These are phyloP conservation scores for Aspergillus leporis DNA, from an alignment of 495 filamentous ascomycete species.

Conservation along the genomic window DNA sequence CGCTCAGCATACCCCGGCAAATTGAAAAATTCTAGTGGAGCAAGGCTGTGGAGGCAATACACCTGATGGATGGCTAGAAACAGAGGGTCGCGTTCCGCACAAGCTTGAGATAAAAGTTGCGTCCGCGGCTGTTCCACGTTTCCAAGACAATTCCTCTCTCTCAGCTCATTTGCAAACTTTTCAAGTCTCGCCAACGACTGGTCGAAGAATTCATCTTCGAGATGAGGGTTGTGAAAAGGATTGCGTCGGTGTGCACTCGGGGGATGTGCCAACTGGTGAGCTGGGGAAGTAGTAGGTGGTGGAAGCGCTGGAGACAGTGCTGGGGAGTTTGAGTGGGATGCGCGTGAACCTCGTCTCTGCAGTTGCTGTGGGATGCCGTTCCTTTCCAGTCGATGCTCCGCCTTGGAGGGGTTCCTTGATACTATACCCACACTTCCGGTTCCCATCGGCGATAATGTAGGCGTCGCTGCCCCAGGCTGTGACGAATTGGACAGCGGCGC, in stretches of 20 bases:
- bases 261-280: not conserved
- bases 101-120: slow-evolving; percentile 58
- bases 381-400: not conserved
- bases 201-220: slow-evolving; percentile 20
- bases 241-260: not conserved
- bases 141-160: slow-evolving; percentile 16
- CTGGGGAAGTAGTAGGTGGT: not conserved
- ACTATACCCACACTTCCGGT: not conserved
- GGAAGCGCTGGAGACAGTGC: not conserved
- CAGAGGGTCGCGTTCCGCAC: slow-evolving; percentile 53
- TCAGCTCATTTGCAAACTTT: slow-evolving; percentile 7
- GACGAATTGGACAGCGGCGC: not conserved
- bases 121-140: slow-evolving; percentile 53
- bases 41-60: slow-evolving; percentile 54
- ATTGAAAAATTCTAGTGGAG: slow-evolving; percentile 18
- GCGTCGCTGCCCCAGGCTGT: not conserved
- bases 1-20: slow-evolving; percentile 16
- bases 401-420: not conserved
- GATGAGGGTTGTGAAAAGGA: not conserved
- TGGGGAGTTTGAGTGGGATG: not conserved
- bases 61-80: slow-evolving; percentile 70
- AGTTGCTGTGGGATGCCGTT: not conserved
- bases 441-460: not conserved
- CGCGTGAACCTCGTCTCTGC: not conserved
- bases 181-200: slow-evolving; percentile 15